Evolutionary conservation across 2,329 filamentous ascomycete species (phyloP), one percentile per base, ranked within the genome.

Genomic region (Fusarium dimerum): DNA sequence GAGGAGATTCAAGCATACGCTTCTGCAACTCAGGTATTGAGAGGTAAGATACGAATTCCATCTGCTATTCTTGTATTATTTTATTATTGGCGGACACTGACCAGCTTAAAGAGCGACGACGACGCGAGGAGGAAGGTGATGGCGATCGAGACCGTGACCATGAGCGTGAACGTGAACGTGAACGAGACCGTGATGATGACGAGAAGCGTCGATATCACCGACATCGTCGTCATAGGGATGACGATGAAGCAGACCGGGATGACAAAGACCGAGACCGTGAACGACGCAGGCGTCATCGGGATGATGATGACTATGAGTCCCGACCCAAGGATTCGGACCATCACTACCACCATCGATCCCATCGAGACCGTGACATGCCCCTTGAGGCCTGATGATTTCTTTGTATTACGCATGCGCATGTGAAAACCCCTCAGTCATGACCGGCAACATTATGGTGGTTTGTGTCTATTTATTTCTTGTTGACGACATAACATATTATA

Each of bases 1-100:
- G 90, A 95, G 61, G 92, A 97, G 66, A 96, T 97, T 50, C 88
- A 96, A 71, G 86, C 85, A 34, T 92, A 96, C 67, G 91, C 92
- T 12, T 82, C 86, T 57, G 88, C 87, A 45, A 97, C 93, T 10
- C 85, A 87, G 59, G 84, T 90, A 66, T 83, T 97, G 55, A 83
- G 92, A 83, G 89, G 88, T 90, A 77, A 66, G 81, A 70, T 57
- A 20, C n/a, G n/a, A n/a, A n/a, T n/a, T n/a, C 17, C 12, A n/a
- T 17, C 40, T 20, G 30, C 9, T 2, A 10, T 42, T 26, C 15
- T 29, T 50, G 18, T 53, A 16, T 13, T 15, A n/a, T 16, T 29
- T 12, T 29, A 17, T 15, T 26, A 18, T 36, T 15, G 10, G 32
- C 32, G 20, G 11, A n/a, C 42, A 36, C 60, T 66, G 44, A 66